Evolutionary conservation across 164 flowering plant genomes (phyloP).

Genomic region (Macadamia integrifolia): DNA sequence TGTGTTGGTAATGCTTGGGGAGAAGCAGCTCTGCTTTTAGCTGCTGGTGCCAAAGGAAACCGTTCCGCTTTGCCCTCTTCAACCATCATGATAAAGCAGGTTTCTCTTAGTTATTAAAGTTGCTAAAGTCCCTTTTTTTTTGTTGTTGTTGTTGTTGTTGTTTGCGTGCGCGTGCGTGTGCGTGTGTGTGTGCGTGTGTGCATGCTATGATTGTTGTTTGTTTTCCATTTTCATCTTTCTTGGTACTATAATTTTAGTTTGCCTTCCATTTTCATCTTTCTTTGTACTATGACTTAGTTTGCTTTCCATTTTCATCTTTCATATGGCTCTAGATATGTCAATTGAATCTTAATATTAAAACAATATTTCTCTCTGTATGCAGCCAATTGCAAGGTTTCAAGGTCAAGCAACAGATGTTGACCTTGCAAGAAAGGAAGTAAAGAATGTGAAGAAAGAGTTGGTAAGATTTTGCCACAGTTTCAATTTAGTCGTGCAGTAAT

Average conservation of each 20-base stretch:
- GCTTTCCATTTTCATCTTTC: neutral
- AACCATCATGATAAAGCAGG: conserved; percentile 94
- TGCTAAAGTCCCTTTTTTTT: too few relatives aligned
- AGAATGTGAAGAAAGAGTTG: conserved; percentile 64
- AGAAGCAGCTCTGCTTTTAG: conserved; percentile 96
- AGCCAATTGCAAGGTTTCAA: conserved; percentile 87
- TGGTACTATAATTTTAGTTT: neutral
- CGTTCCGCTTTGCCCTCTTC: conserved; percentile 94
- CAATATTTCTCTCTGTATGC: conserved; percentile 17
- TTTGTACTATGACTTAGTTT: neutral
- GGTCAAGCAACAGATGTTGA: conserved; percentile 93
- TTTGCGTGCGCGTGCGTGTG: too few relatives aligned
- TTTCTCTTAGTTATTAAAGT: conserved; percentile 8
- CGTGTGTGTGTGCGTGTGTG: too few relatives aligned
- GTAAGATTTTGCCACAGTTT: conserved; percentile 31
- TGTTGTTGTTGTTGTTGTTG: too few relatives aligned
- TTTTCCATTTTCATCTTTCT: neutral
- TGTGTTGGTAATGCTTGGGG: conserved; percentile 99
- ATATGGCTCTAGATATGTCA: neutral
- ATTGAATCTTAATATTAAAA: conserved; percentile 2
- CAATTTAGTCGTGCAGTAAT: neutral
- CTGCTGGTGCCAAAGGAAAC: conserved; percentile 91
- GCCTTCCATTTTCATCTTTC: neutral
- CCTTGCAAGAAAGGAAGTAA: conserved; percentile 67
- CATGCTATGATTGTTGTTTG: neutral